phyloP scores from a whole-genome alignment of 2,329 filamentous ascomycete genomes.

The Apiospora marii region DNA sequence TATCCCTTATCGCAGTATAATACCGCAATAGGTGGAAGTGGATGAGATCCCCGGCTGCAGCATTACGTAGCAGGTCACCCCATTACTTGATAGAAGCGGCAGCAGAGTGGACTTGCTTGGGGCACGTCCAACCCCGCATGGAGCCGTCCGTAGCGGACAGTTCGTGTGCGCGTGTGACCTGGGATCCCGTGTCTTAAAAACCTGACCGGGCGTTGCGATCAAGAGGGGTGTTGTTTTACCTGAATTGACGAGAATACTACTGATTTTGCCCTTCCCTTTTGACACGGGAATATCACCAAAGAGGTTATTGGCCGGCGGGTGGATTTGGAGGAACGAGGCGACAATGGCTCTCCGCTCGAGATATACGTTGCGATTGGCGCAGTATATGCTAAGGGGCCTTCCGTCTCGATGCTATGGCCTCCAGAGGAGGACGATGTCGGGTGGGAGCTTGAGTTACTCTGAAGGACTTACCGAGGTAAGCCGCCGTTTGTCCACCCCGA shows the following conservation, averaged over 20 bases:
- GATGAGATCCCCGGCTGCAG: neutral
- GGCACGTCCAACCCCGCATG: neutral
- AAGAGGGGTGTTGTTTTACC: neutral
- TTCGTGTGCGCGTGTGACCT: neutral
- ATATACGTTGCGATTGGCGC: neutral
- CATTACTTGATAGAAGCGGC: neutral
- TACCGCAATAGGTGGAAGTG: neutral
- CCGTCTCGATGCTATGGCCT: neutral
- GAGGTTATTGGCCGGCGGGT: neutral
- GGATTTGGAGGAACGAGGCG: neutral
- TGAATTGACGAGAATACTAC: neutral
- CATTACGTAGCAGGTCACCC: neutral
- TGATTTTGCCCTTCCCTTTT: too few species aligned
- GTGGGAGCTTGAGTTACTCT: conserved; percentile 42
- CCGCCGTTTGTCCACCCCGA: neutral
- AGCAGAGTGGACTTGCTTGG: neutral
- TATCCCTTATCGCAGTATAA: neutral
- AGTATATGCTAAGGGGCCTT: neutral
- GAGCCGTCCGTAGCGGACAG: neutral
- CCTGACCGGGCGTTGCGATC: neutral
- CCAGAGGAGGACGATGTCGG: conserved; percentile 33
- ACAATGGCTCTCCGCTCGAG: neutral
- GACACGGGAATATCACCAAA: neutral
- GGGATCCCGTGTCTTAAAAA: neutral
- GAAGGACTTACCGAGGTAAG: conserved; percentile 45